phyloP scores from a whole-genome alignment of 805 yeast species.

The Metschnikowia gelsemii region DNA sequence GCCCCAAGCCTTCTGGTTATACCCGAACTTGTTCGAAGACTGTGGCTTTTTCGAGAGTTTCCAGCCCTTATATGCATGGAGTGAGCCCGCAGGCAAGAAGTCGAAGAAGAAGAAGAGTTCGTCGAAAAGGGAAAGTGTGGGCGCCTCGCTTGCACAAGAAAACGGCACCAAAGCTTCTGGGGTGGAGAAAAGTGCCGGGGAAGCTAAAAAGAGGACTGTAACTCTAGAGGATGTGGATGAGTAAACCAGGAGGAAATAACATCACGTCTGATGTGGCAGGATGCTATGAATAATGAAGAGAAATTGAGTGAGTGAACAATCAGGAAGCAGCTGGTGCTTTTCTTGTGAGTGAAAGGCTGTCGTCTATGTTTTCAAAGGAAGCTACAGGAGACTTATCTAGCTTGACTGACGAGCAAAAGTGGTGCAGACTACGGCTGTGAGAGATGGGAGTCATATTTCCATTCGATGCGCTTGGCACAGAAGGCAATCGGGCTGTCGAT shows the following conservation, averaged over 20 bases:
- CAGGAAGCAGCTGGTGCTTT: too few relatives aligned
- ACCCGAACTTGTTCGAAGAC: constrained; percentile 94
- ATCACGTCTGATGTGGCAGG: too few relatives aligned
- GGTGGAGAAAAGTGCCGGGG: constrained; percentile 18
- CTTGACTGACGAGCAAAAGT: too few relatives aligned
- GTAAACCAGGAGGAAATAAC: too few relatives aligned
- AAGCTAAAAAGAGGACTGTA: constrained; percentile 33
- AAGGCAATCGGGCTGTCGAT: too few relatives aligned
- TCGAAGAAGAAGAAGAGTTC: constrained; percentile 23
- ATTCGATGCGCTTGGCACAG: too few relatives aligned
- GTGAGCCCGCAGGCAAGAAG: constrained; percentile 41
- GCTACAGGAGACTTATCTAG: too few relatives aligned
- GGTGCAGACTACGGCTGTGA: too few relatives aligned
- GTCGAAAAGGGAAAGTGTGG: constrained; percentile 12
- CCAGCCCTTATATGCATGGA: constrained; percentile 85
- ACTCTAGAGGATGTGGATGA: constrained; percentile 44
- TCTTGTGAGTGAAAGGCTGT: too few relatives aligned
- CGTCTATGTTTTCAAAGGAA: too few relatives aligned
- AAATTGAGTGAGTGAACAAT: not conserved
- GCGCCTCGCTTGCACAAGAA: constrained; percentile 9
- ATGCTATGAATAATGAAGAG: too few relatives aligned
- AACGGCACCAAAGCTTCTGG: constrained; percentile 18
- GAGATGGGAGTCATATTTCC: too few relatives aligned
- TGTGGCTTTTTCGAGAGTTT: constrained; percentile 93
- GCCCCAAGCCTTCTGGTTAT: constrained; percentile 87